A percentile compares a stretch with the other conserved stretches of the same genome.
These are phyloP conservation scores for Podaxis sp. DNA, from an alignment of 768 basidiomycete genomes.

Conservation along the genomic window DNA sequence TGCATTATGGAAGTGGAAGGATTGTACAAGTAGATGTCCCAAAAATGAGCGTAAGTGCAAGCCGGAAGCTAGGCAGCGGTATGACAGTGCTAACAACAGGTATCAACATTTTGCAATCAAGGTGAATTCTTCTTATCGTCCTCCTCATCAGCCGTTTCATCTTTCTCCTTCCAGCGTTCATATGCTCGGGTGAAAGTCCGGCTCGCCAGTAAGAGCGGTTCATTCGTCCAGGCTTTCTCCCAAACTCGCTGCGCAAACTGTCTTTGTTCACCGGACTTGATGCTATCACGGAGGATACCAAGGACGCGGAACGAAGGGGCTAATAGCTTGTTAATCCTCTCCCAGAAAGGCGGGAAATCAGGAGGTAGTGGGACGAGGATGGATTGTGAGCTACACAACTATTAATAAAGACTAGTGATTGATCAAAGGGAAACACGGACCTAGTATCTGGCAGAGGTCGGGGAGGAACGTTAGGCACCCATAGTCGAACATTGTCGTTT, in stretches of 20 bases:
- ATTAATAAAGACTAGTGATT: conserved; percentile 5
- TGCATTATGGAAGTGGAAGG: conserved; percentile 8
- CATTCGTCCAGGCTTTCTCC: conserved; percentile 63
- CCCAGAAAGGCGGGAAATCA: conserved; percentile 50
- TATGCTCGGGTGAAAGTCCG: conserved; percentile 40
- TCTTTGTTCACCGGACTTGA: conserved; percentile 57
- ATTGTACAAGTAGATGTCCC: conserved; percentile 1
- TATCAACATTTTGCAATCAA: conserved; percentile 14
- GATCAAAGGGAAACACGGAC: conserved; percentile 27
- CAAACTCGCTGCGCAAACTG: conserved; percentile 57
- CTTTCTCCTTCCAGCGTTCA: conserved; percentile 47
- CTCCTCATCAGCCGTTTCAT: conserved; percentile 38
- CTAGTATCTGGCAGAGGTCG: conserved; percentile 39
- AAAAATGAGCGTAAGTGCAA: neutral
- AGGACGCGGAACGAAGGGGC: conserved; percentile 56
- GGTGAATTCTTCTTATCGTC: conserved; percentile 36
- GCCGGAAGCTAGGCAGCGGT: neutral
- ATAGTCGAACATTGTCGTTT: conserved; percentile 31
- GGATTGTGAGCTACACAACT: conserved; percentile 42
- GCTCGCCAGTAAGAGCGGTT: conserved; percentile 54
- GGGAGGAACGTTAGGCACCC: conserved; percentile 41
- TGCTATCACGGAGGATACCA: conserved; percentile 49
- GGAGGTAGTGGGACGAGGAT: conserved; percentile 61
- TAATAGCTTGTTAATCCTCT: conserved; percentile 54
- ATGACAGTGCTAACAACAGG: neutral